A percentile compares a stretch with the other conserved stretches of the same genome.
phyloP scores from a whole-genome alignment of 1,139 yeast species.

The Taiozyma onychis region DNA sequence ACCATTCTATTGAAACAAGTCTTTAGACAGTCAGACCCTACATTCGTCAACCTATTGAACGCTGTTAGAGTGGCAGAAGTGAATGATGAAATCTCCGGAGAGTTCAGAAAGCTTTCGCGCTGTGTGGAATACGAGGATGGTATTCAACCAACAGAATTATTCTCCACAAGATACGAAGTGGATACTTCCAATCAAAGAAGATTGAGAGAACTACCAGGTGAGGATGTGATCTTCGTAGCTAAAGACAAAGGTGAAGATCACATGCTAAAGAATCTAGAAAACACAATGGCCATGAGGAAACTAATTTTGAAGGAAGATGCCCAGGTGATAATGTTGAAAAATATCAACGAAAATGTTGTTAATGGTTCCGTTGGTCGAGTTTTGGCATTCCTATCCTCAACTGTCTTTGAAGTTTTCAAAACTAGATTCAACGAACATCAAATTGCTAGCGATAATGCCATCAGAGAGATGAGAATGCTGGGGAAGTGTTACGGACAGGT shows the following conservation, averaged over 20 bases:
- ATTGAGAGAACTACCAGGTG: slow-evolving; percentile 41
- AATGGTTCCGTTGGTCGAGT: slow-evolving; percentile 91
- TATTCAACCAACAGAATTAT: slow-evolving; percentile 74
- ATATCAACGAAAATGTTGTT: slow-evolving; percentile 77
- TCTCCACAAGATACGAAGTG: slow-evolving; percentile 72
- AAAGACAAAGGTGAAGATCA: slow-evolving; percentile 34
- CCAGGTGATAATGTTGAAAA: slow-evolving; percentile 94
- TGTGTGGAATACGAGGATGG: slow-evolving; percentile 61
- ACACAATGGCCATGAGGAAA: slow-evolving; percentile 63
- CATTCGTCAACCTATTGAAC: slow-evolving; percentile 68
- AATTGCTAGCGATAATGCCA: slow-evolving; percentile 19
- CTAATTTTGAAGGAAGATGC: slow-evolving; percentile 72
- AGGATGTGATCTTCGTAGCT: slow-evolving; percentile 36
- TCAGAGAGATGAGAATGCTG: slow-evolving; percentile 28
- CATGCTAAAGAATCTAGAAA: slow-evolving; percentile 36
- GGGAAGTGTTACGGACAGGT: slow-evolving; percentile 25
- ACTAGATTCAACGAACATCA: slow-evolving; percentile 16
- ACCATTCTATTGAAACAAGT: slow-evolving; percentile 59
- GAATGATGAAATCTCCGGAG: slow-evolving; percentile 36
- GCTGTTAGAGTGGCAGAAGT: slow-evolving; percentile 64
- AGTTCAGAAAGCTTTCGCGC: slow-evolving; percentile 47
- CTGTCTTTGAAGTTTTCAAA: slow-evolving; percentile 19
- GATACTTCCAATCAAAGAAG: slow-evolving; percentile 58
- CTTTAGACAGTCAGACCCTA: slow-evolving; percentile 64
- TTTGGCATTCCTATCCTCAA: slow-evolving; percentile 28